Conservation (phyloP, 768 basidiomycete genomes). For the Clitopilus hobsonii region DNA sequence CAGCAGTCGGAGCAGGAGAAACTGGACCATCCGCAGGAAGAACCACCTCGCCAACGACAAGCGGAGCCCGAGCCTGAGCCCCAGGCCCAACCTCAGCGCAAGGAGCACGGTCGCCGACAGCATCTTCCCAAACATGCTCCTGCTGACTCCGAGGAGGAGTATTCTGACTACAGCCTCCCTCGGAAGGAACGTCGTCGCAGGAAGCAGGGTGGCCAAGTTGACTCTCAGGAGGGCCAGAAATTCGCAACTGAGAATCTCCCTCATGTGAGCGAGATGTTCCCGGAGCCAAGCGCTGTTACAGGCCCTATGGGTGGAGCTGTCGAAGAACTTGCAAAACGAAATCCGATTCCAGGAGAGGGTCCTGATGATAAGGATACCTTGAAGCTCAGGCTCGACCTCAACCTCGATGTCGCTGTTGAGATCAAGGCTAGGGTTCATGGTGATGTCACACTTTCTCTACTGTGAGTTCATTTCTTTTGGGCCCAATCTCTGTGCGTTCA, state of each 20-base stretch:
- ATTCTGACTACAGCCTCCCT: not conserved
- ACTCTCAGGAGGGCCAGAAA: not conserved
- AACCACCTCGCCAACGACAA: not conserved
- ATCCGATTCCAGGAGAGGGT: not conserved
- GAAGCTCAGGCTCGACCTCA: constrained; percentile 14
- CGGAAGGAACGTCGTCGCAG: not conserved
- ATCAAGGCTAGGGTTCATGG: constrained; percentile 15
- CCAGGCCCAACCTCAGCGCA: constrained; percentile 7
- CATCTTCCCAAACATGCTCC: not conserved
- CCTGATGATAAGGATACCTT: constrained; percentile 9
- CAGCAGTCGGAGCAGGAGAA: not conserved
- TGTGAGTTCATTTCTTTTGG: constrained; percentile 9
- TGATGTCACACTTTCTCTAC: constrained; percentile 14
- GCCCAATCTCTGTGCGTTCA: not conserved
- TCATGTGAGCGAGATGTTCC: not conserved
- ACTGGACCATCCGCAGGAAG: too few species aligned
- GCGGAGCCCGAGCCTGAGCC: not conserved
- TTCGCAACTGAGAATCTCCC: not conserved
- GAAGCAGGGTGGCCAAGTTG: not conserved
- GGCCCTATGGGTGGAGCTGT: not conserved
- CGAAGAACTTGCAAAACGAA: not conserved
- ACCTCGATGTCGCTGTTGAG: constrained; percentile 13
- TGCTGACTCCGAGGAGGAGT: not conserved
- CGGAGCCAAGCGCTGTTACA: not conserved
- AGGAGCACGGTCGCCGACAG: constrained; percentile 8